Conservation (phyloP, 1,284 basidiomycete genomes). For the Cryptococcus deneoformans region DNA sequence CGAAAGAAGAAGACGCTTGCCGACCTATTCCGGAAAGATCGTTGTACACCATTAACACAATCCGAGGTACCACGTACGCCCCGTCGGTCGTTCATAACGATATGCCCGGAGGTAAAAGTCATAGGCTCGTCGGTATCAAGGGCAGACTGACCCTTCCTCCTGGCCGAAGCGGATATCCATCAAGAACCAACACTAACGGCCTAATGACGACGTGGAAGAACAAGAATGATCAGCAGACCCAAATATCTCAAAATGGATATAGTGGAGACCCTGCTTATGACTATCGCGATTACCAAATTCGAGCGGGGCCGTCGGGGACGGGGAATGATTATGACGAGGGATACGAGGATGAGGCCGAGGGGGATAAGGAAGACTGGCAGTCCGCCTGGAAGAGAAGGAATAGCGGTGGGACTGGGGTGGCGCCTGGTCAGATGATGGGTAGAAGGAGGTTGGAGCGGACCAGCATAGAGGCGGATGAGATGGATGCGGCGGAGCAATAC, state of each 20-base stretch:
- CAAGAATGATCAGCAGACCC: not conserved
- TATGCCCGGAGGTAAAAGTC: not conserved
- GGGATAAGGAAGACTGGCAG: not conserved
- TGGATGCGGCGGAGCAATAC: not conserved
- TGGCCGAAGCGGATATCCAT: not conserved
- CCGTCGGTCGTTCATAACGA: not conserved
- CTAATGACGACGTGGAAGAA: not conserved
- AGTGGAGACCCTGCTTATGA: too few relatives aligned
- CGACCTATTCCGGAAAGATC: not conserved
- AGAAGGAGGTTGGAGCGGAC: not conserved
- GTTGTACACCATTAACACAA: not conserved
- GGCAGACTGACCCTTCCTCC: not conserved
- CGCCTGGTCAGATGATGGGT: not conserved
- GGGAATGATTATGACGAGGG: not conserved
- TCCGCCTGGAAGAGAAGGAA: not conserved
- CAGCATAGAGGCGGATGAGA: not conserved
- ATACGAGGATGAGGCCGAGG: not conserved
- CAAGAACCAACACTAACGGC: not conserved
- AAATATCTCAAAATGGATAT: too few relatives aligned
- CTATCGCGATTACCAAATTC: too few relatives aligned
- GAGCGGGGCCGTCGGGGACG: not conserved
- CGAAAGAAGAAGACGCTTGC: not conserved
- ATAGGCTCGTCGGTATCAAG: not conserved
- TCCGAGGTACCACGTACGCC: not conserved
- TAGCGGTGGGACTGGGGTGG: not conserved